Conservation (phyloP, 805 yeast genomes). For the Nakazawaea laoshanensis region DNA sequence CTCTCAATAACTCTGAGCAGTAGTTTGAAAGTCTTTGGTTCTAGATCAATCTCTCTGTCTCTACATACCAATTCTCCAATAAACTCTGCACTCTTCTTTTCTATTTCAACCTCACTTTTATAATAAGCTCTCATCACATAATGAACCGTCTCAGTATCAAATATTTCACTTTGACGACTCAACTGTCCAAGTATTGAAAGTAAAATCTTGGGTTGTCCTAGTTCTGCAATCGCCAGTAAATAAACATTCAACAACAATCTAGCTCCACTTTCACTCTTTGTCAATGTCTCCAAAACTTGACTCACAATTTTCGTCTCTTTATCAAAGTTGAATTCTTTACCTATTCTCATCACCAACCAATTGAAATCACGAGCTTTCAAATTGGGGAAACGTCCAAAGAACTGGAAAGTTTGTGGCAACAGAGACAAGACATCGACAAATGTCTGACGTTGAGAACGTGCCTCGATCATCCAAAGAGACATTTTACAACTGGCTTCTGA, state of each 20-base stretch:
- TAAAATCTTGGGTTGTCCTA: conserved; percentile 2
- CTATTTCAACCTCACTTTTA: background rate
- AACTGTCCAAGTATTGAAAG: background rate
- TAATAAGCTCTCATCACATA: conserved; percentile 4
- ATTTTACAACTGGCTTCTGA: background rate
- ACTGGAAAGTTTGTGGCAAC: too few species aligned
- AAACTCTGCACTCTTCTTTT: conserved; percentile 3
- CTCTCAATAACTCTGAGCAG: too few species aligned
- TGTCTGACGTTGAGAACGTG: too few species aligned
- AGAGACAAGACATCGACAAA: too few species aligned
- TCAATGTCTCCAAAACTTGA: too few species aligned
- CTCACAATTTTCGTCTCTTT: too few species aligned
- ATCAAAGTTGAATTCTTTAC: too few species aligned
- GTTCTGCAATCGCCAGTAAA: background rate
- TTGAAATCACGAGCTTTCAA: too few species aligned
- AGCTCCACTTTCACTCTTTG: too few species aligned
- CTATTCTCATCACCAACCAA: too few species aligned
- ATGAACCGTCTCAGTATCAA: background rate
- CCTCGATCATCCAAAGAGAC: too few species aligned
- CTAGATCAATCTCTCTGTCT: background rate
- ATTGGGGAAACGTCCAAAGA: too few species aligned
- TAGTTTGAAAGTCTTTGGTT: conserved; percentile 1
- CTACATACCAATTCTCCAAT: background rate
- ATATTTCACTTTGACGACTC: background rate
- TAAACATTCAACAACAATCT: conserved; percentile 4